These are phyloP conservation scores for Lepiota venenata DNA, from an alignment of 768 basidiomycete species.

Conservation along the genomic window DNA sequence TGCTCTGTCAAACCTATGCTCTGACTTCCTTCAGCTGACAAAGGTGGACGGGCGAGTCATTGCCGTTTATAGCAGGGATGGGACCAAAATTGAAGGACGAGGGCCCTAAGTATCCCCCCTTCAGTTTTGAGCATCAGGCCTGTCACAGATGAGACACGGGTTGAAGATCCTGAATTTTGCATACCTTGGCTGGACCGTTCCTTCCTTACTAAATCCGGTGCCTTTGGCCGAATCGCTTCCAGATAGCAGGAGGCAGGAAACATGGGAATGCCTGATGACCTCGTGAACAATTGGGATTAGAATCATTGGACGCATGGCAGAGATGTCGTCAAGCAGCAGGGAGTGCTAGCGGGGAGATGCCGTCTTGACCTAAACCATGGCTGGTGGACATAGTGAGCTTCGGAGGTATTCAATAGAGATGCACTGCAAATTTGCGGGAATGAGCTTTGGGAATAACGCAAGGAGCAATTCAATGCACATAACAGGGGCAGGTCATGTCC, in stretches of 20 bases:
- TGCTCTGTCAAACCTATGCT: conserved; percentile 13
- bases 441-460: too few relatives aligned
- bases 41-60: conserved; percentile 13
- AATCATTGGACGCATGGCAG: too few relatives aligned
- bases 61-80: conserved; percentile 12
- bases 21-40: conserved; percentile 18
- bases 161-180: conserved; percentile 37
- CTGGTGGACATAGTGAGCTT: too few relatives aligned
- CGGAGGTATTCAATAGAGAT: too few relatives aligned
- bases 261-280: conserved; percentile 82
- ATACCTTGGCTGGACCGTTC: conserved; percentile 45
- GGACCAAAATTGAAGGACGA: background rate
- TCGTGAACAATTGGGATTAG: conserved; percentile 94
- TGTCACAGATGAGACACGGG: conserved; percentile 39
- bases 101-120: conserved; percentile 26
- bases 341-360: too few relatives aligned
- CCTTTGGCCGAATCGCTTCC: conserved; percentile 71
- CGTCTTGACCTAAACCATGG: too few relatives aligned
- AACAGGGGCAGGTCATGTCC: too few relatives aligned
- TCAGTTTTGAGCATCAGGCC: conserved; percentile 41
- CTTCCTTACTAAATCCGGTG: conserved; percentile 57
- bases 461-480: too few relatives aligned
- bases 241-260: conserved; percentile 87
- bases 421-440: too few relatives aligned
- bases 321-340: too few relatives aligned